phyloP scores from a whole-genome alignment of 1,284 basidiomycete genomes.

The Caloboletus inedulis region DNA sequence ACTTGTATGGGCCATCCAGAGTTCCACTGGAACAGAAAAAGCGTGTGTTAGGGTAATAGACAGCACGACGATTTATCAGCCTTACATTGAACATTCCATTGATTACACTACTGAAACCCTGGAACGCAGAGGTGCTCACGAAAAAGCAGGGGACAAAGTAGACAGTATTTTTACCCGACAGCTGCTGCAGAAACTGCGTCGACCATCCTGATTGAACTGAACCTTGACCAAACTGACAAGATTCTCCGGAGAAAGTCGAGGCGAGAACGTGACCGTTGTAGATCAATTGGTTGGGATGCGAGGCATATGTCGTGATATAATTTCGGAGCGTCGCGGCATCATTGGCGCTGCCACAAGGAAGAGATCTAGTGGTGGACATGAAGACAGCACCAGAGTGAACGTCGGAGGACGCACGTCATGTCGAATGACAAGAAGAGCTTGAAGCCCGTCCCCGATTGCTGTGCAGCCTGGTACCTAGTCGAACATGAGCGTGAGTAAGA shows the following conservation, averaged over 20 bases:
- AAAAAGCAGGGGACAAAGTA: constrained; percentile 70
- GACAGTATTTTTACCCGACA: constrained; percentile 47
- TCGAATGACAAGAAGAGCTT: constrained; percentile 80
- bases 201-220: constrained; percentile 54
- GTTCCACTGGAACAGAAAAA: constrained; percentile 50
- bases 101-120: constrained; percentile 46
- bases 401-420: constrained; percentile 54
- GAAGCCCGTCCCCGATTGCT: constrained; percentile 55
- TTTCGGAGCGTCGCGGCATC: constrained; percentile 57
- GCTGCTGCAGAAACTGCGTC: constrained; percentile 50
- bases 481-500: constrained; percentile 3
- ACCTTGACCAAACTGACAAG: constrained; percentile 64
- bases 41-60: constrained; percentile 2
- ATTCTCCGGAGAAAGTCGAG: constrained; percentile 78
- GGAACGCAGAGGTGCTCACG: constrained; percentile 51
- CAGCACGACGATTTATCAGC: neutral
- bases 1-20: constrained; percentile 61
- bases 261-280: constrained; percentile 61
- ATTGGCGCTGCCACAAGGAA: constrained; percentile 53
- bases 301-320: constrained; percentile 55
- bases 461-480: constrained; percentile 49
- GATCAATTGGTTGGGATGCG: constrained; percentile 63
- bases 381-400: neutral
- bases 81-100: constrained; percentile 62
- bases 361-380: constrained; percentile 37